These are phyloP conservation scores for Globisporangium iwayamae DNA, from an alignment of 352 stramenopile species.

Conservation along the genomic window DNA sequence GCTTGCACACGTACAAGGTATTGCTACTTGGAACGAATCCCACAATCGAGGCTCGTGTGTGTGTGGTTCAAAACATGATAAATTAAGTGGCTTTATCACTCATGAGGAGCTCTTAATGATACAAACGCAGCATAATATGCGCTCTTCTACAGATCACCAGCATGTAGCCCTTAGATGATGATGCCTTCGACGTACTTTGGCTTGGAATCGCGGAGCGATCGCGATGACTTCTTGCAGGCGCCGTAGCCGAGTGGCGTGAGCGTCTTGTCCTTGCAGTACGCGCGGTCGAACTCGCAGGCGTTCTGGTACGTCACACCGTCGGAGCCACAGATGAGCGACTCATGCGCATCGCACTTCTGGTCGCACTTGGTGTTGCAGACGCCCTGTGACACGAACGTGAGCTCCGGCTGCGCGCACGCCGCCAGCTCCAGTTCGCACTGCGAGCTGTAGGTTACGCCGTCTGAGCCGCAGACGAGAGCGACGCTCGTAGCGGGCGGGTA, in stretches of 20 bases:
- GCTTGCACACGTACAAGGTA: too few relatives aligned
- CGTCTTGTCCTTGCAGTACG: constrained; percentile 1
- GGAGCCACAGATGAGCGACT: not conserved
- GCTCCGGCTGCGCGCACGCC: not conserved
- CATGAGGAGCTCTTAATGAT: too few relatives aligned
- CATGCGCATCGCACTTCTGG: not conserved
- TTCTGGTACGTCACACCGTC: constrained; percentile 1
- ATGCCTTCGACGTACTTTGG: constrained; percentile 3
- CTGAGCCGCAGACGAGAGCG: not conserved
- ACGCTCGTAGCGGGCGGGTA: not conserved
- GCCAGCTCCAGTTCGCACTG: constrained; percentile 1
- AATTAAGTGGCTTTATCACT: too few relatives aligned
- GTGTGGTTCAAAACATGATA: too few relatives aligned
- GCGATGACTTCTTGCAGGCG: not conserved
- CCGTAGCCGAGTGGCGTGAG: constrained; percentile 1
- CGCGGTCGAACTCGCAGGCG: constrained; percentile 6
- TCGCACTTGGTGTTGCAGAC: not conserved
- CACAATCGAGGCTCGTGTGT: too few relatives aligned
- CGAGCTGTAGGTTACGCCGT: not conserved
- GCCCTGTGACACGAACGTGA: not conserved
- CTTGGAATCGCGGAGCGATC: not conserved
- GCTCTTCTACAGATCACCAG: too few relatives aligned
- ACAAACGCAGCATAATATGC: too few relatives aligned
- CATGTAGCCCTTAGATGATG: not conserved
- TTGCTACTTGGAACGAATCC: too few relatives aligned